A percentile compares a stretch with the other conserved stretches of the same genome.
Conservation (phyloP, 2,329 filamentous ascomycete genomes). For the Exophiala viscosa region DNA sequence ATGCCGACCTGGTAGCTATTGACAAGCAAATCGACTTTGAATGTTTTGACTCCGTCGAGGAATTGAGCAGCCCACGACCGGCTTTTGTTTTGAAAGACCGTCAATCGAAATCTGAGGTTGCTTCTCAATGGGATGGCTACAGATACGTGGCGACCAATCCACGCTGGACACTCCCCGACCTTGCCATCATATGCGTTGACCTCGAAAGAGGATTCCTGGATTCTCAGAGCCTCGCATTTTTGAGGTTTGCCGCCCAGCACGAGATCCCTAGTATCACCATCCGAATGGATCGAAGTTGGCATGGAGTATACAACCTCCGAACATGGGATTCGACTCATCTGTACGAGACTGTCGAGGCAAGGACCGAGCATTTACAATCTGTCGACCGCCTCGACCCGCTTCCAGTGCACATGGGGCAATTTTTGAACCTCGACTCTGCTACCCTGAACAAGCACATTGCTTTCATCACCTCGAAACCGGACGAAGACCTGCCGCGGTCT, state of each 20-base stretch:
- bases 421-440: constrained; percentile 45
- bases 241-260: constrained; percentile 42
- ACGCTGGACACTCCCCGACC: constrained; percentile 44
- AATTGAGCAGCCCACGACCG: not conserved
- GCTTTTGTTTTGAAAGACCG: constrained; percentile 31
- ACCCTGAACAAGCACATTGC: constrained; percentile 48
- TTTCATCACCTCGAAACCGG: constrained; percentile 31
- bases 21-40: constrained; percentile 46
- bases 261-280: constrained; percentile 44
- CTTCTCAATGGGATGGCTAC: constrained; percentile 37
- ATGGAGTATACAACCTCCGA: constrained; percentile 17
- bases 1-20: constrained; percentile 45
- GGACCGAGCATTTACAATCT: not conserved
- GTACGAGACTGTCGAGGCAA: constrained; percentile 42
- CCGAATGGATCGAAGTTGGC: constrained; percentile 43
- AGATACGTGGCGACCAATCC: constrained; percentile 39
- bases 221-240: constrained; percentile 24
- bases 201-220: constrained; percentile 28
- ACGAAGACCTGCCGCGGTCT: not conserved
- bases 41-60: constrained; percentile 35
- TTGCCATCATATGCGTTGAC: constrained; percentile 45
- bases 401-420: constrained; percentile 47
- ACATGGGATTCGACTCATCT: constrained; percentile 32
- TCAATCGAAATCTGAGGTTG: constrained; percentile 30
- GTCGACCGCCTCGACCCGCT: constrained; percentile 27